Evolutionary conservation across 1,284 basidiomycete species (phyloP).

Genomic region (Mixia osmundae): DNA sequence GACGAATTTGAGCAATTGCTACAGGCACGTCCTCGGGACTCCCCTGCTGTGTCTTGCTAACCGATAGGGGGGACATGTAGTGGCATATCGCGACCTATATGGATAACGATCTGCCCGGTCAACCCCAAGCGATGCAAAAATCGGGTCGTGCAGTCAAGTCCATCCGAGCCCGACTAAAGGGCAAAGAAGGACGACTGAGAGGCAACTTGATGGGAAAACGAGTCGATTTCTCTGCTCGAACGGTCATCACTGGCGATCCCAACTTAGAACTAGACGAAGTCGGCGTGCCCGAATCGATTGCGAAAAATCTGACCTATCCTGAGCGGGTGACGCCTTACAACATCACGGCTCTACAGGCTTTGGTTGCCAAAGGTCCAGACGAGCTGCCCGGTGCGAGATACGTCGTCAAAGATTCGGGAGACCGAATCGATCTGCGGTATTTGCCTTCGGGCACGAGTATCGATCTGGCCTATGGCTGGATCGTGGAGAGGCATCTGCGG

Average conservation of each 20-base stretch:
- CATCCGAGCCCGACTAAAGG: constrained; percentile 91
- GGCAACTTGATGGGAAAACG: constrained; percentile 99
- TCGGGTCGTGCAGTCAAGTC: constrained; percentile 95
- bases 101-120: constrained; percentile 98
- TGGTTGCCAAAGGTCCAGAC: constrained; percentile 90
- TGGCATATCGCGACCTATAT: constrained; percentile 99
- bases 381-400: constrained; percentile 92
- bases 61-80: constrained; percentile 25
- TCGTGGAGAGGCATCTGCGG: constrained; percentile 90
- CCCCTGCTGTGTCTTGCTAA: constrained; percentile 3
- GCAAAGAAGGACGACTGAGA: constrained; percentile 92
- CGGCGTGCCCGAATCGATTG: constrained; percentile 89
- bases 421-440: constrained; percentile 91
- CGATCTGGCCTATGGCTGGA: constrained; percentile 85
- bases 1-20: constrained; percentile 89
- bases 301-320: constrained; percentile 92
- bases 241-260: constrained; percentile 97
- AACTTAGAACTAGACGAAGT: constrained; percentile 93
- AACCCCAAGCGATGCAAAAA: constrained; percentile 92
- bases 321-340: constrained; percentile 98
- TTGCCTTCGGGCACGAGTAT: constrained; percentile 33
- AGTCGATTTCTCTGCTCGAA: constrained; percentile 96
- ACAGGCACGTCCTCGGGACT: constrained; percentile 32
- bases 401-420: constrained; percentile 91
- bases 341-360: constrained; percentile 75